A percentile compares a stretch with the other conserved stretches of the same genome.
These are phyloP conservation scores for Thelonectria discophora DNA, from an alignment of 2,329 filamentous ascomycete genomes.

Conservation along the genomic window DNA sequence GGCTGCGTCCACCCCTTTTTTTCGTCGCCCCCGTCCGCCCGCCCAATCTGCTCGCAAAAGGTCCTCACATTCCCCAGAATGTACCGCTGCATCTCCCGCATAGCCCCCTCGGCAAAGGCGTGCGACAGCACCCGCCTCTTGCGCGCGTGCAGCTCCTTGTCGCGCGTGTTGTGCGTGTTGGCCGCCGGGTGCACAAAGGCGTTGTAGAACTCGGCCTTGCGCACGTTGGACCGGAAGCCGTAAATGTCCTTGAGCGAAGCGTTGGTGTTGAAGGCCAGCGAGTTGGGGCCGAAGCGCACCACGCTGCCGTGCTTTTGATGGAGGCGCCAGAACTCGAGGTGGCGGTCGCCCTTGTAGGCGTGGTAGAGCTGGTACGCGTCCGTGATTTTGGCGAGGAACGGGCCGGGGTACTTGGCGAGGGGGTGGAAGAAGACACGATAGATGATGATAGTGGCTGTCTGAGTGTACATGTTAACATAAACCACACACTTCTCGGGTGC, in stretches of 20 bases:
- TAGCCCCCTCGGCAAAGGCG: constrained; percentile 72
- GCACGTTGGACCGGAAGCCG: constrained; percentile 69
- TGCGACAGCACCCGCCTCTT: constrained; percentile 77
- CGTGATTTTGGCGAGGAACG: constrained; percentile 70
- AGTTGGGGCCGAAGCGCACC: constrained; percentile 83
- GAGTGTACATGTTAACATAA: not conserved
- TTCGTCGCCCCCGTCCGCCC: constrained; percentile 51
- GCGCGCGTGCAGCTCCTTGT: constrained; percentile 73
- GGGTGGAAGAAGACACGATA: constrained; percentile 72
- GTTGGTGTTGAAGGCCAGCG: constrained; percentile 78
- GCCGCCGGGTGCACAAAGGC: constrained; percentile 75
- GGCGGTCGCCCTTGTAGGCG: constrained; percentile 77
- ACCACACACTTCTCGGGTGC: not conserved
- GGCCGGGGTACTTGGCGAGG: constrained; percentile 71
- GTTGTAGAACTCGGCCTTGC: constrained; percentile 77
- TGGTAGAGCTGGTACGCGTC: constrained; percentile 75
- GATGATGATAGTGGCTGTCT: constrained; percentile 55
- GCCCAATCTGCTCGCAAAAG: constrained; percentile 68
- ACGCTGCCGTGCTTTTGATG: constrained; percentile 76
- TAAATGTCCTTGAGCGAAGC: constrained; percentile 73
- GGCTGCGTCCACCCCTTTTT: constrained; percentile 65
- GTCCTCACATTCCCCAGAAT: constrained; percentile 72
- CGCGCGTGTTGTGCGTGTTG: constrained; percentile 77
- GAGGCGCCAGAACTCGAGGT: constrained; percentile 75
- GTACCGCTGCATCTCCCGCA: constrained; percentile 74